Conservation (phyloP, 2,329 filamentous ascomycete species). For the Fusarium graminum region DNA sequence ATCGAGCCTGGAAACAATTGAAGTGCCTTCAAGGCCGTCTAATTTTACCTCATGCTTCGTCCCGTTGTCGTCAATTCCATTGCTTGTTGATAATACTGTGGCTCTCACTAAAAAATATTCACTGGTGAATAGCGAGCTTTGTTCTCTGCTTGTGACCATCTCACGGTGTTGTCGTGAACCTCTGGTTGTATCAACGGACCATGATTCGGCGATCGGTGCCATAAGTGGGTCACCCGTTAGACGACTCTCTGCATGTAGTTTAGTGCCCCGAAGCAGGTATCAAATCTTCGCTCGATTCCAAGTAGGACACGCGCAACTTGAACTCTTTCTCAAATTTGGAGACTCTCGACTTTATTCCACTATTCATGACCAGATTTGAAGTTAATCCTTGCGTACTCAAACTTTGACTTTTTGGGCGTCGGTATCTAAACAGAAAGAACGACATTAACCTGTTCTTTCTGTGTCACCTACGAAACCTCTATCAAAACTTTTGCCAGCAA, state of each 20-base stretch:
- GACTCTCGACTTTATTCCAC: background rate
- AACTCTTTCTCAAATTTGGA: conserved; percentile 15
- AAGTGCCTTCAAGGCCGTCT: conserved; percentile 33
- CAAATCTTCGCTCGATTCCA: conserved; percentile 40
- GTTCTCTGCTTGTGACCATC: background rate
- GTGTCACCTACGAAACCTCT: background rate
- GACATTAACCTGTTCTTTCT: background rate
- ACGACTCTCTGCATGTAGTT: conserved; percentile 18
- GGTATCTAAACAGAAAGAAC: background rate
- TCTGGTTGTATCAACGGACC: background rate
- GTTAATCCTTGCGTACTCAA: background rate
- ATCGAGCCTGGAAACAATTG: conserved; percentile 37
- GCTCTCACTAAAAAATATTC: background rate
- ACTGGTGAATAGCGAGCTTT: background rate
- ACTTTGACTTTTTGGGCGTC: background rate
- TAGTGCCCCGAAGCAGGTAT: conserved; percentile 22
- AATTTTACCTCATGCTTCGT: background rate
- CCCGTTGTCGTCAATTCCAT: background rate
- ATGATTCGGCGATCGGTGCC: background rate
- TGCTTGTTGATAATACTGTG: background rate
- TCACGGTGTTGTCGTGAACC: background rate
- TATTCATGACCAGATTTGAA: background rate
- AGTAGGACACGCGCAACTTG: conserved; percentile 34
- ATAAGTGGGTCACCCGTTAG: conserved; percentile 6
- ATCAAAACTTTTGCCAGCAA: background rate